phyloP scores from a whole-genome alignment of 2,329 filamentous ascomycete genomes.

The Ophiocordyceps australis region DNA sequence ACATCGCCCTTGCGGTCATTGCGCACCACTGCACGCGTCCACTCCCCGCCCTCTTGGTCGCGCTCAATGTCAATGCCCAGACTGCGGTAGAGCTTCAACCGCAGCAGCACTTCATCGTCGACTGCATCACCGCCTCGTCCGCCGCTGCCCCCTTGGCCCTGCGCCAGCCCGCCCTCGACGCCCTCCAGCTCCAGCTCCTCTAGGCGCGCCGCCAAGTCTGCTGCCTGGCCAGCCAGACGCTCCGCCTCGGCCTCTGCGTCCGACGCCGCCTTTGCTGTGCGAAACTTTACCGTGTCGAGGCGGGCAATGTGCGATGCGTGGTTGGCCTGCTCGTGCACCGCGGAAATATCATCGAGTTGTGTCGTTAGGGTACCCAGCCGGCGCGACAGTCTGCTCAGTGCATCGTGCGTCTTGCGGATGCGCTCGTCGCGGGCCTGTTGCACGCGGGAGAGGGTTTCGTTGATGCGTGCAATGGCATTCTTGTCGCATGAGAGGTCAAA shows the following conservation, averaged over 20 bases:
- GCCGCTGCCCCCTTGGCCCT: slow-evolving; percentile 5
- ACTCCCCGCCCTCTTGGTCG: slow-evolving; percentile 58
- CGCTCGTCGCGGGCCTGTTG: slow-evolving; percentile 67
- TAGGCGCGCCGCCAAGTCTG: slow-evolving; percentile 54
- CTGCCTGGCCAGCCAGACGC: slow-evolving; percentile 62
- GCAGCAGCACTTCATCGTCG: slow-evolving; percentile 50
- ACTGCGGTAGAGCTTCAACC: slow-evolving; percentile 79
- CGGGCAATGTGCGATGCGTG: slow-evolving; percentile 74
- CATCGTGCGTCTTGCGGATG: slow-evolving; percentile 48
- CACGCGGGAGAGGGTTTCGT: slow-evolving; percentile 68
- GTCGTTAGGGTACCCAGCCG: slow-evolving; percentile 55
- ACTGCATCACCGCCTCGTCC: slow-evolving; percentile 21
- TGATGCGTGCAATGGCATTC: slow-evolving; percentile 63
- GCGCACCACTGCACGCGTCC: slow-evolving; percentile 67
- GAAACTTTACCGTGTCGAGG: slow-evolving; percentile 86
- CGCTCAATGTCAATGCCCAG: slow-evolving; percentile 78
- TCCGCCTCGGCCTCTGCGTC: slow-evolving; percentile 93
- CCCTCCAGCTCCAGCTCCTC: slow-evolving; percentile 77
- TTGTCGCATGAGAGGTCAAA: slow-evolving; percentile 92
- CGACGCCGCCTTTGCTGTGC: slow-evolving; percentile 75
- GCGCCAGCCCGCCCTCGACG: slow-evolving; percentile 43
- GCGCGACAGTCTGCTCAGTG: slow-evolving; percentile 56
- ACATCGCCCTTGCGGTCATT: slow-evolving; percentile 82
- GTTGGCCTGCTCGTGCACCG: slow-evolving; percentile 55
- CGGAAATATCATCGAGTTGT: slow-evolving; percentile 60